Conservation (phyloP, 805 yeast species). For the Metschnikowia bowlesiae region DNA sequence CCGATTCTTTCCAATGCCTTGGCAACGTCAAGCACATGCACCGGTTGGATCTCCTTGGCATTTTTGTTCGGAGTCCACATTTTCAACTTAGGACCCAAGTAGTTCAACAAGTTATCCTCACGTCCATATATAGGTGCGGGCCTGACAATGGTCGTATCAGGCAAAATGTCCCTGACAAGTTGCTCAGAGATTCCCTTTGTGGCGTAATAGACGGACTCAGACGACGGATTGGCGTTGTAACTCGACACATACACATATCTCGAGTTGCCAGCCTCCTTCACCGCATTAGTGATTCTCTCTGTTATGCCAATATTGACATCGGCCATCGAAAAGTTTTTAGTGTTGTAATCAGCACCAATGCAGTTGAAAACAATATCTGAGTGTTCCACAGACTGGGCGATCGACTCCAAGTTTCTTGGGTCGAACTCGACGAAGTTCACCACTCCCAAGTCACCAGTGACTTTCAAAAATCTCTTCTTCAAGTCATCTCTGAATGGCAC, state of each 20-base stretch:
- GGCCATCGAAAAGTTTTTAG: constrained; percentile 78
- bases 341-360: constrained; percentile 69
- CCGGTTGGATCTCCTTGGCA: constrained; percentile 61
- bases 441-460: constrained; percentile 83
- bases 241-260: constrained; percentile 76
- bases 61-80: constrained; percentile 65
- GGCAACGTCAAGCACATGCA: constrained; percentile 76
- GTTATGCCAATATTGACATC: constrained; percentile 80
- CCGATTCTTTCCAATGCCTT: constrained; percentile 74
- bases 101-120: constrained; percentile 65
- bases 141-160: constrained; percentile 79
- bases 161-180: constrained; percentile 60
- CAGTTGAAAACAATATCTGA: constrained; percentile 81
- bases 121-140: constrained; percentile 79
- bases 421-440: constrained; percentile 81
- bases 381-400: constrained; percentile 72
- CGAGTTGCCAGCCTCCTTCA: constrained; percentile 65
- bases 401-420: constrained; percentile 68
- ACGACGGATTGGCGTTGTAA: constrained; percentile 66
- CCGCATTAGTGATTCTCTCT: constrained; percentile 70
- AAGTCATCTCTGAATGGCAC: constrained; percentile 81
- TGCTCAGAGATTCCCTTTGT: constrained; percentile 78
- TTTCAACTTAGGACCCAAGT: constrained; percentile 50
- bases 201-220: constrained; percentile 67
- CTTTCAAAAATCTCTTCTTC: constrained; percentile 73